Evolutionary conservation across 1,284 basidiomycete species (phyloP).

Genomic region (Meira miltonrushii): DNA sequence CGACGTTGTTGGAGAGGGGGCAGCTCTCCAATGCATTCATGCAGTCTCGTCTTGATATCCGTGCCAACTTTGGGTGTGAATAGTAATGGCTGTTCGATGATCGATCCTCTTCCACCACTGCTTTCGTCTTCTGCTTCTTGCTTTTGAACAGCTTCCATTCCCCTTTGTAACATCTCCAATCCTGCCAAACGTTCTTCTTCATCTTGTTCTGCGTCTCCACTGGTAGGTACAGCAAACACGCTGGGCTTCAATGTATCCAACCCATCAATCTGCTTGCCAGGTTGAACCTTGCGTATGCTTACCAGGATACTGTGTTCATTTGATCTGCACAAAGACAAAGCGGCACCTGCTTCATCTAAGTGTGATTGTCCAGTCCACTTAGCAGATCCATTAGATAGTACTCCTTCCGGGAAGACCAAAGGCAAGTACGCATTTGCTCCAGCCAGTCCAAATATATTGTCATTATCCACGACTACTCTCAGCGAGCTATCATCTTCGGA

Average conservation of each 20-base stretch:
- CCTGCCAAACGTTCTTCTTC: neutral
- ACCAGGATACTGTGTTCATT: neutral
- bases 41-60: neutral
- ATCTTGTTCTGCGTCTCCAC: neutral
- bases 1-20: neutral
- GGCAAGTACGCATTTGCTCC: neutral
- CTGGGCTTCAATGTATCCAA: neutral
- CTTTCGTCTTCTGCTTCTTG: neutral
- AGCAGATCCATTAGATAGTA: neutral
- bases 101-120: neutral
- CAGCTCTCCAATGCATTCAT: slow-evolving; percentile 2
- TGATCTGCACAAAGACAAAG: neutral
- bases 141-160: slow-evolving; percentile 1
- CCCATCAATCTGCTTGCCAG: neutral
- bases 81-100: too few species aligned
- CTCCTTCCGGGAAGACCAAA: neutral
- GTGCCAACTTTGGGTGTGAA: neutral
- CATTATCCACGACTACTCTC: slow-evolving; percentile 1
- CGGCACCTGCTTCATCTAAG: neutral
- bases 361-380: neutral
- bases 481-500: neutral
- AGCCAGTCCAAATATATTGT: neutral
- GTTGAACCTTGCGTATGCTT: neutral
- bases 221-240: neutral
- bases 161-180: slow-evolving; percentile 1